Evolutionary conservation across 768 basidiomycete genomes (phyloP).

Genomic region (Boletus reticulatus): DNA sequence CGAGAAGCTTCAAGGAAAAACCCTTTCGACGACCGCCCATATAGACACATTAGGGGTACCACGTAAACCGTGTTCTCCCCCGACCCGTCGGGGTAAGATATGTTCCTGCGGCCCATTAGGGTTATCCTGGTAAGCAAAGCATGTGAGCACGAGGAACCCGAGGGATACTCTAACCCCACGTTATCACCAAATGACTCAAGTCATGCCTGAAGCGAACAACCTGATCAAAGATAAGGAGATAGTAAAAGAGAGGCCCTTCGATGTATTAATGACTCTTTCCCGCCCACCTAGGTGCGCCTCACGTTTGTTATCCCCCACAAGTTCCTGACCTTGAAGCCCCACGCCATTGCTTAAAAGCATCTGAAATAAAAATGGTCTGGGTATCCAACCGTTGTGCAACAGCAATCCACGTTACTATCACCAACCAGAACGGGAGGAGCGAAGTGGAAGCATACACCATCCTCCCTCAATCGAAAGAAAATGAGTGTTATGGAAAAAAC

Average conservation of each 20-base stretch:
- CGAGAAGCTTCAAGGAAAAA: too few species aligned
- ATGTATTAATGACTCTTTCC: background rate
- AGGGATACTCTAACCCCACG: background rate
- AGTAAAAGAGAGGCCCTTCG: too few species aligned
- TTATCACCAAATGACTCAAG: background rate
- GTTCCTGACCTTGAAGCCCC: background rate
- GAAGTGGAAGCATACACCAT: background rate
- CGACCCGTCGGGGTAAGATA: too few species aligned
- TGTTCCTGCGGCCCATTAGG: too few species aligned
- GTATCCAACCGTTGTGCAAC: slow-evolving; percentile 7
- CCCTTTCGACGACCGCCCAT: too few species aligned
- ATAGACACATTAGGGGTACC: too few species aligned
- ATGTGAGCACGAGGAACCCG: background rate
- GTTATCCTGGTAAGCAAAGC: background rate
- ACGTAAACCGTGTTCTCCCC: too few species aligned
- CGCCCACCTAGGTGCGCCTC: background rate
- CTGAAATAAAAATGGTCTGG: slow-evolving; percentile 13
- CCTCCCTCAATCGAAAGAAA: background rate
- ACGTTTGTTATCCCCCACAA: background rate
- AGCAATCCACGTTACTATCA: background rate
- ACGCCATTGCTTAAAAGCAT: background rate
- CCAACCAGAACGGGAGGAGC: slow-evolving; percentile 12
- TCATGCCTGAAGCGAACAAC: background rate
- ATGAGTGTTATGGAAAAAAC: slow-evolving; percentile 1
- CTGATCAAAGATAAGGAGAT: too few species aligned